Evolutionary conservation across 345 rosid species (phyloP), one percentile per base, ranked within the genome.

Genomic region (Moringa oleifera): DNA sequence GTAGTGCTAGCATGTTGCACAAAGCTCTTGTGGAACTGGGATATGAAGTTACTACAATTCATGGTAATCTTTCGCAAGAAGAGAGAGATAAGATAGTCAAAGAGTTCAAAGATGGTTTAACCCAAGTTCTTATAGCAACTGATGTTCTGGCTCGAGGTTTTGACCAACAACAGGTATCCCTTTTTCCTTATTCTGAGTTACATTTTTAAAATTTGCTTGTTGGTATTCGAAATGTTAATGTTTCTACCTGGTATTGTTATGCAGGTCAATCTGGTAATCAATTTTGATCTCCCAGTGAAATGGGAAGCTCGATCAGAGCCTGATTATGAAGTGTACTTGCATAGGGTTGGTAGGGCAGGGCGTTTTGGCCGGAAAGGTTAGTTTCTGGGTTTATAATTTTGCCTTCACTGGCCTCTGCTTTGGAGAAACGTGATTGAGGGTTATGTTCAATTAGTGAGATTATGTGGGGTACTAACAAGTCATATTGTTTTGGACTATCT

Each of bases 321-420:
- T 59, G 80, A 94, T 68, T 94, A 58, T 69, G 99, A 94, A 78
- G 92, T 83, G 24, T 90, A 94, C 77, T 81, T 94, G 77, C 99
- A 90, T 72, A 86, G 99, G 70, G 88, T 94, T 62, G 99, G 99
- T 53, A 81, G 99, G 65, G 97, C 97, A 37, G 99, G 99, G 50
- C 89, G 97, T 16, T 94, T 94, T 77, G 97, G 99, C 50, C 86
- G 96, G 66, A 90, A 86, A 75, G 97, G 97, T 85, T 59, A 53
- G 63, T 68, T 53, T 64, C n/a, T 62, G 23, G 8, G 25, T 52
- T 60, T 4, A 33, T 4, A 33, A 1, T 53, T 51, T 61, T 8
- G 24, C 31, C 0, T 60, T 41, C 19, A 0, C 20, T 57, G 13
- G 20, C 9, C 25, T 33, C 20, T 33, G 25, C 18, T 51, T 51